phyloP scores from a whole-genome alignment of 169 alveolate species.

The Toxoplasma gondii region DNA sequence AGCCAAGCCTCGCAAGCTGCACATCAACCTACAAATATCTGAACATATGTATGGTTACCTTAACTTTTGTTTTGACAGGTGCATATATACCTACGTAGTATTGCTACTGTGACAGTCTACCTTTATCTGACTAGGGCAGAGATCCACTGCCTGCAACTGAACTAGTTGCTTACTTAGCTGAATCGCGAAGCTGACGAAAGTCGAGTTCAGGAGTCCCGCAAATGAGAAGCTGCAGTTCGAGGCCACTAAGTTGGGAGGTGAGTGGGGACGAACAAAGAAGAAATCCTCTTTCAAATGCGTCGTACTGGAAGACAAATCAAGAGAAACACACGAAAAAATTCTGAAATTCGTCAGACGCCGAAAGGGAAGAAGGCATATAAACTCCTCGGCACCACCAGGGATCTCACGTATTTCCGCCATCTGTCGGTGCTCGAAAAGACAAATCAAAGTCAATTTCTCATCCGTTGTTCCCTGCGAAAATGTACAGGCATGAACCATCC shows the following conservation, averaged over 20 bases:
- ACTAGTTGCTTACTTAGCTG: constrained; percentile 67
- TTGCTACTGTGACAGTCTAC: too few relatives aligned
- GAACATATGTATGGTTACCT: not conserved
- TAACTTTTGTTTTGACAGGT: too few relatives aligned
- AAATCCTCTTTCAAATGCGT: constrained; percentile 85
- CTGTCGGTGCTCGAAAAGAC: too few relatives aligned
- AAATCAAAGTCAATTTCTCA: too few relatives aligned
- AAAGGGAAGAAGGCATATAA: too few relatives aligned
- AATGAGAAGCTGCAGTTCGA: constrained; percentile 85
- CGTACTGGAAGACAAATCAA: constrained; percentile 68
- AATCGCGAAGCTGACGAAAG: constrained; percentile 79
- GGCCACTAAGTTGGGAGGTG: constrained; percentile 72
- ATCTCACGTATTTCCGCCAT: too few relatives aligned
- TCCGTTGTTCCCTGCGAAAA: too few relatives aligned
- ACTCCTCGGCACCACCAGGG: too few relatives aligned
- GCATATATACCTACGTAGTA: not conserved
- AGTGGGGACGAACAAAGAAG: constrained; percentile 72
- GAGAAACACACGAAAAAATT: not conserved
- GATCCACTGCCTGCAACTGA: not conserved
- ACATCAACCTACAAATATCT: not conserved
- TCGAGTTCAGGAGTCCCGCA: constrained; percentile 84
- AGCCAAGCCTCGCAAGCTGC: not conserved
- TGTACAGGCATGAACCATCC: too few relatives aligned
- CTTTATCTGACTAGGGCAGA: too few relatives aligned
- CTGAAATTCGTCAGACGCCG: not conserved